Percentiles rank a stretch among this genome's conserved stretches.
These are phyloP conservation scores for Ogataea sp. DNA, from an alignment of 805 yeast species.

Conservation along the genomic window DNA sequence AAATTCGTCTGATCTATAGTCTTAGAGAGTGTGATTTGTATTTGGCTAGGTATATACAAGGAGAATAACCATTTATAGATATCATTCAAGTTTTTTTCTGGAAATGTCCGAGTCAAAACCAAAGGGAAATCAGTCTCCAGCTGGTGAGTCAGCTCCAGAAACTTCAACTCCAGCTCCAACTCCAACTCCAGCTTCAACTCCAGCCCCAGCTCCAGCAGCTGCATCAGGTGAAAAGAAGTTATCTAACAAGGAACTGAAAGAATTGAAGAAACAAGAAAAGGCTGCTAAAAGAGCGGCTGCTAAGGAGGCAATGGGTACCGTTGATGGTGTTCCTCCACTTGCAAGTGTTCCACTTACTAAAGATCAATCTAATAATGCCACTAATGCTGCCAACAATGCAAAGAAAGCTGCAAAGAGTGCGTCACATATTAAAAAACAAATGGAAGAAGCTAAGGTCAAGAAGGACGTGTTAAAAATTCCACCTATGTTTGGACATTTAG, in stretches of 20 bases:
- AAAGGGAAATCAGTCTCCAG: neutral
- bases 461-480: slow-evolving; percentile 42
- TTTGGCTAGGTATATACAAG: too few relatives aligned
- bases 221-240: slow-evolving; percentile 18
- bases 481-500: slow-evolving; percentile 69
- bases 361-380: neutral
- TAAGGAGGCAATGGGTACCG: slow-evolving; percentile 44
- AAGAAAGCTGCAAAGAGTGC: slow-evolving; percentile 36
- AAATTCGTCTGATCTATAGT: too few relatives aligned
- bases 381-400: neutral
- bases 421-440: slow-evolving; percentile 45
- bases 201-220: neutral
- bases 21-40: too few relatives aligned
- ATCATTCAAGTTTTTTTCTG: too few relatives aligned
- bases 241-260: slow-evolving; percentile 79
- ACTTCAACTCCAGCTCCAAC: neutral
- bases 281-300: slow-evolving; percentile 90
- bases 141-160: neutral
- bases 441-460: slow-evolving; percentile 41
- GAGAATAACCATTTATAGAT: too few relatives aligned
- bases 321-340: neutral
- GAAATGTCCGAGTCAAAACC: too few relatives aligned
- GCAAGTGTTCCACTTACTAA: neutral
- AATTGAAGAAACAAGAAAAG: slow-evolving; percentile 79
- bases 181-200: neutral